phyloP scores from a whole-genome alignment of 1,139 yeast genomes.

The Geotrichum macrosporum region DNA sequence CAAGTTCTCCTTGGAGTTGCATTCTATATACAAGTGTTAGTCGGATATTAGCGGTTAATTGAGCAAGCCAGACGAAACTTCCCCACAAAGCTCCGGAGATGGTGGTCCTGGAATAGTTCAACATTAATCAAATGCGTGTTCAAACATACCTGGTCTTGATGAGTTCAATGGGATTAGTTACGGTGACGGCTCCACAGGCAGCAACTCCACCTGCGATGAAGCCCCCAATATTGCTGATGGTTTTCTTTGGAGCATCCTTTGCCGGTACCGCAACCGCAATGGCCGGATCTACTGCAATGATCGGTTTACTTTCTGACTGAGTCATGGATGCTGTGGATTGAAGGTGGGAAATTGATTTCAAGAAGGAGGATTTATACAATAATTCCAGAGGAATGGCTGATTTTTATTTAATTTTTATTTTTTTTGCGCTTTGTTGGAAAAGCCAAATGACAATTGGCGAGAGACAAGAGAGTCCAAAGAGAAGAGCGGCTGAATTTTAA shows the following conservation, averaged over 20 bases:
- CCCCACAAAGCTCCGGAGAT: neutral
- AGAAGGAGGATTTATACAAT: too few relatives aligned
- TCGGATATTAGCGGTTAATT: slow-evolving; percentile 6
- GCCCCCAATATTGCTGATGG: slow-evolving; percentile 59
- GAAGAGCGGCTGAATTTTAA: too few relatives aligned
- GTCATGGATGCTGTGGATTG: too few relatives aligned
- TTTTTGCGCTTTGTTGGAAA: too few relatives aligned
- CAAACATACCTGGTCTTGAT: slow-evolving; percentile 57
- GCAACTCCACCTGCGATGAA: slow-evolving; percentile 92
- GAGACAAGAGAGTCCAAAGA: too few relatives aligned
- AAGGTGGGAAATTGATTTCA: too few relatives aligned
- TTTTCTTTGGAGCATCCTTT: slow-evolving; percentile 22
- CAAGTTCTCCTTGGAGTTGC: slow-evolving; percentile 93
- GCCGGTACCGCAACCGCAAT: too few relatives aligned
- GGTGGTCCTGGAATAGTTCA: neutral
- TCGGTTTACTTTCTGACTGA: too few relatives aligned
- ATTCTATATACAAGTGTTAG: slow-evolving; percentile 46
- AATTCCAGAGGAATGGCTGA: too few relatives aligned
- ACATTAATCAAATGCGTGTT: neutral
- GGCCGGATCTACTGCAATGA: too few relatives aligned
- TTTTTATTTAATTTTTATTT: too few relatives aligned
- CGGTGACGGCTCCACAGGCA: slow-evolving; percentile 96
- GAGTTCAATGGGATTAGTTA: slow-evolving; percentile 91
- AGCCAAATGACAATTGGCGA: too few relatives aligned
- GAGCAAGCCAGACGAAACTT: neutral